Evolutionary conservation across 768 basidiomycete genomes (phyloP).

Genomic region (Leccinellum albellum): DNA sequence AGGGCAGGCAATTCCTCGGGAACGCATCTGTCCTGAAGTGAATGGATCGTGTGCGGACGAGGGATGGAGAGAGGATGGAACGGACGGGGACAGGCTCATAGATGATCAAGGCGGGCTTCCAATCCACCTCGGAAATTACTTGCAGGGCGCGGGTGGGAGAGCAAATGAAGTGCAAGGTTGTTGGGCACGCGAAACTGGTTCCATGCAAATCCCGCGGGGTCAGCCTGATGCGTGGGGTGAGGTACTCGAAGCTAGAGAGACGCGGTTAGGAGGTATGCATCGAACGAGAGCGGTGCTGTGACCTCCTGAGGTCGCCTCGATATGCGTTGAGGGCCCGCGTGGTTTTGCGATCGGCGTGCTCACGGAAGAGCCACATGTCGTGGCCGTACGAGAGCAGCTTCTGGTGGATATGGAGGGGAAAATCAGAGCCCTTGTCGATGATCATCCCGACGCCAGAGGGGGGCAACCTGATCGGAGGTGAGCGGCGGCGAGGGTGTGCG

Average conservation of each 20-base stretch:
- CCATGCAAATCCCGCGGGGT: slow-evolving; percentile 63
- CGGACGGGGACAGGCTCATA: slow-evolving; percentile 87
- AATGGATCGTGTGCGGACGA: neutral
- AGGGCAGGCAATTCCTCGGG: slow-evolving; percentile 77
- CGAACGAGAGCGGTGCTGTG: slow-evolving; percentile 9
- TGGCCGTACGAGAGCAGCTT: slow-evolving; percentile 59
- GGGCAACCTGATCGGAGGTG: slow-evolving; percentile 52
- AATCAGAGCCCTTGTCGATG: slow-evolving; percentile 77
- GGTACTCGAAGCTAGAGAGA: slow-evolving; percentile 66
- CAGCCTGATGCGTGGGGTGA: slow-evolving; percentile 66
- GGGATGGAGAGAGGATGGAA: slow-evolving; percentile 8
- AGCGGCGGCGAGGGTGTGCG: neutral
- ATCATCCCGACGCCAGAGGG: slow-evolving; percentile 72
- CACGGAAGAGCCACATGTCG: slow-evolving; percentile 77
- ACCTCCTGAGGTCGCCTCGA: slow-evolving; percentile 70
- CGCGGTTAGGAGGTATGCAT: slow-evolving; percentile 6
- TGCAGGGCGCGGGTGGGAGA: slow-evolving; percentile 67
- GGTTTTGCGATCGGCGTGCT: slow-evolving; percentile 51
- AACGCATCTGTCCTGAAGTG: slow-evolving; percentile 63
- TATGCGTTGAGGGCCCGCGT: slow-evolving; percentile 76
- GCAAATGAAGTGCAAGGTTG: slow-evolving; percentile 78
- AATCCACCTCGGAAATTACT: slow-evolving; percentile 66
- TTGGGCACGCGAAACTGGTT: slow-evolving; percentile 49
- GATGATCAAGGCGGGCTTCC: slow-evolving; percentile 59
- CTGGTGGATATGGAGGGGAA: slow-evolving; percentile 54